Base-by-base conservation (phyloP, 73 alveolate species). In the Paramecium octaurelia region DNA sequence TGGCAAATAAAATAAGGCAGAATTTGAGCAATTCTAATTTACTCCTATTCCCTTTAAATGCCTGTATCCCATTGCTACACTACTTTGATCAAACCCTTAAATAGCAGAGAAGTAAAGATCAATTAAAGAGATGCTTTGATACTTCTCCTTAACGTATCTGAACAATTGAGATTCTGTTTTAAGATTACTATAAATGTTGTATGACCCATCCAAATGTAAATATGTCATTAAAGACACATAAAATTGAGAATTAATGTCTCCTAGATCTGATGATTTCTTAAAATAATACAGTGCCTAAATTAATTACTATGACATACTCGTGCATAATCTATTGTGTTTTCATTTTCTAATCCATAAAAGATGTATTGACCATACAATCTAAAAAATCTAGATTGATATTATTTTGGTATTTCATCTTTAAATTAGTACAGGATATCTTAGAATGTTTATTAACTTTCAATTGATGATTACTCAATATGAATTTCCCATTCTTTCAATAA, bases 1-100 rank as follows among this genome's bases (percentile, higher is more conserved):
- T 36, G 87, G 87, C 8, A 73, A 18, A 73, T 73, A 73, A 43
- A 73, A 73, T 36, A 73, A 43, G 10, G 87, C 87, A 5, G 87
- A 35, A 36, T 40, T 73, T 73, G 87, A 73, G 27, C 87, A 73
- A 73, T 73, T 73, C 8, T 34, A 34, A 36, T 73, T 12, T 3
- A 73, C 87, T 16, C 87, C 87, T 12, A 73, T 35, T 0, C 87
- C 87, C 64, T 73, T 35, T 36, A 36, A 73, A 18, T 73, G 59
- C 20, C 59, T 73, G 18, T 73, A 73, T 16, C 60, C 87, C 57
- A 73, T 35, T 0, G 87, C 87, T 2, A 40, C 21, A 5, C 60
- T 36, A 35, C 58, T 21, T 16, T 73, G 6, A 31, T 36, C 40
- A 1, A 29, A 29, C 1, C 59, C 87, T 36, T 73, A 43, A 16